Conservation (phyloP, 805 yeast species). For the Metschnikowia anglica region DNA sequence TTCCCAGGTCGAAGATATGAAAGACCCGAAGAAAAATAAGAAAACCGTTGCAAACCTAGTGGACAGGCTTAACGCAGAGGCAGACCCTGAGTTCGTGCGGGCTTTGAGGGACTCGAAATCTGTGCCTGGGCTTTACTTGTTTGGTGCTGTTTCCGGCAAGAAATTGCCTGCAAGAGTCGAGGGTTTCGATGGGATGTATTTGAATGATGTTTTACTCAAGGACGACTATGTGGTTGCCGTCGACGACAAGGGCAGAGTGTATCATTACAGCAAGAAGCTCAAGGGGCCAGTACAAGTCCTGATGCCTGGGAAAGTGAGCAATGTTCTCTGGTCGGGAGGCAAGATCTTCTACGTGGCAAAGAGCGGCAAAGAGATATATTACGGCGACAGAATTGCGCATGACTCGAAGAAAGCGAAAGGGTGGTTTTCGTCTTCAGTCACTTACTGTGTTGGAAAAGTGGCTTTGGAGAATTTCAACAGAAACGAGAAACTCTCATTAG, state of each 20-base stretch:
- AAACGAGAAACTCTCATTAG: conserved; percentile 43
- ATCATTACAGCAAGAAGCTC: conserved; percentile 58
- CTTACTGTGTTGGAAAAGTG: conserved; percentile 6
- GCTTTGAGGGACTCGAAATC: conserved; percentile 25
- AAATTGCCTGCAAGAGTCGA: conserved; percentile 57
- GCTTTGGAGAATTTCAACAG: conserved; percentile 11
- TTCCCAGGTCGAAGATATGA: conserved; percentile 34
- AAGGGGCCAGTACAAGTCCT: conserved; percentile 23
- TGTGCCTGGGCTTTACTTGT: conserved; percentile 36
- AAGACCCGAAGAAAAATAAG: conserved; percentile 31
- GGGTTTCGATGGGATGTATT: conserved; percentile 59
- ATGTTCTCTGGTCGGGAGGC: conserved; percentile 51
- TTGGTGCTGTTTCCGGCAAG: conserved; percentile 36
- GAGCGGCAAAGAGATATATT: conserved; percentile 45
- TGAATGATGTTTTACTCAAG: conserved; percentile 57
- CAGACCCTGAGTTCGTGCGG: conserved; percentile 22
- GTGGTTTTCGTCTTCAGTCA: conserved; percentile 8
- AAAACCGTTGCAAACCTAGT: conserved; percentile 28
- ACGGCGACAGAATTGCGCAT: conserved; percentile 27
- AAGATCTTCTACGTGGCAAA: conserved; percentile 42
- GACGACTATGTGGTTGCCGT: conserved; percentile 55
- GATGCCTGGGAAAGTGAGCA: conserved; percentile 30
- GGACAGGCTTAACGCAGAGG: conserved; percentile 26
- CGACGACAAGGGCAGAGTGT: conserved; percentile 66
- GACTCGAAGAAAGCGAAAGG: conserved; percentile 1